Evolutionary conservation across 192 early-diverging fungal species (phyloP).

Genomic region (Coemansia javaensis): DNA sequence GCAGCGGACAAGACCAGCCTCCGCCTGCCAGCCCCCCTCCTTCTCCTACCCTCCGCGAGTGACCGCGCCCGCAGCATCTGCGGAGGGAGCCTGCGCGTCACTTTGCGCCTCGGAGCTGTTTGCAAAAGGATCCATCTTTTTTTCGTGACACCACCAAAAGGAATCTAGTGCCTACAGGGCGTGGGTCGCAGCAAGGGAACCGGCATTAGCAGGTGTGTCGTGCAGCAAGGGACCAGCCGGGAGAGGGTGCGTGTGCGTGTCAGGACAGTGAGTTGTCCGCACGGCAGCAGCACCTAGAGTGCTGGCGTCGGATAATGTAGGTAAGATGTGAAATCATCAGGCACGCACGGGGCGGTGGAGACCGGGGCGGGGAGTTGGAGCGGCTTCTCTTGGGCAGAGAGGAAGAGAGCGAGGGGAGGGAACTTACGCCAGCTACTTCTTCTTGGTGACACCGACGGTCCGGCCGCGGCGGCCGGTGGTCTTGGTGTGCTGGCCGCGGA

Average conservation of each 20-base stretch:
- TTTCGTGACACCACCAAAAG: no score
- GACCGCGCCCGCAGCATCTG: no score
- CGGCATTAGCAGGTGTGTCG: no score
- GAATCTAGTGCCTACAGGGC: no score
- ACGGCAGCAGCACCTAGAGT: not conserved
- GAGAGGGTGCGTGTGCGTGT: not conserved
- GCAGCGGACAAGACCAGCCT: no score
- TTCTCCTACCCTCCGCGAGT: no score
- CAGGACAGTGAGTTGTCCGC: not conserved
- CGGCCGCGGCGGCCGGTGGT: constrained; percentile 96
- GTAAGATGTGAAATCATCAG: constrained; percentile 8
- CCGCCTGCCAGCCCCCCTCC: no score
- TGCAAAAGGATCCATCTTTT: no score
- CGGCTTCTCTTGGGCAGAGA: not conserved
- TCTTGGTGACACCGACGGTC: constrained; percentile 98
- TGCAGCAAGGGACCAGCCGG: not conserved
- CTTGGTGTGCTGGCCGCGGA: constrained; percentile 99
- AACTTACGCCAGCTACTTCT: constrained; percentile 61
- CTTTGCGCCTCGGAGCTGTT: no score
- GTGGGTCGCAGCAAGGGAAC: no score
- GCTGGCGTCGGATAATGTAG: constrained; percentile 8
- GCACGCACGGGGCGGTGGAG: not conserved
- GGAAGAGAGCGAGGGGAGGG: no score
- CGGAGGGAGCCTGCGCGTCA: no score
- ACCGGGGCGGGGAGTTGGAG: not conserved